phyloP scores from a whole-genome alignment of 2,329 filamentous ascomycete species.

The Cordyceps farinosa region DNA sequence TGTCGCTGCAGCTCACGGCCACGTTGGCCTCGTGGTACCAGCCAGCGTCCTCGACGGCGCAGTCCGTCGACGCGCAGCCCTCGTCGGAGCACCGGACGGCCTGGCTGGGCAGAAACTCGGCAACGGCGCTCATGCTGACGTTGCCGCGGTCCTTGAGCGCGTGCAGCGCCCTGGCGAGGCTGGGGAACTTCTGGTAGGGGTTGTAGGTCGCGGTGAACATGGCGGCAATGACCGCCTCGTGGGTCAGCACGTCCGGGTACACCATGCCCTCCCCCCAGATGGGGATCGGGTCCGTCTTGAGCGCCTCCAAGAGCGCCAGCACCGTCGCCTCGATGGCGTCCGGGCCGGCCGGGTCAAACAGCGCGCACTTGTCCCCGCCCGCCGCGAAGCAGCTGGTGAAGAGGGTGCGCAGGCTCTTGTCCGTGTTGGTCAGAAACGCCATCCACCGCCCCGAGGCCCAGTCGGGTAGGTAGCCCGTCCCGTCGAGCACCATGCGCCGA shows the following conservation, averaged over 20 bases:
- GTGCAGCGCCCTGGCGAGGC: neutral
- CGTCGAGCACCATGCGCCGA: conserved; percentile 40
- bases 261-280: neutral
- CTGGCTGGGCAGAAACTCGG: neutral
- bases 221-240: neutral
- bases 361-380: neutral
- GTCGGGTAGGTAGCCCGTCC: conserved; percentile 29
- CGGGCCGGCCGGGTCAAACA: neutral
- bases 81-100: neutral
- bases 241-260: neutral
- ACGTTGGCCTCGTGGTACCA: conserved; percentile 8
- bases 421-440: neutral
- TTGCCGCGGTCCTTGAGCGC: neutral
- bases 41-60: neutral
- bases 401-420: neutral
- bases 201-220: neutral
- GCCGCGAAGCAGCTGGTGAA: neutral
- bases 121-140: neutral
- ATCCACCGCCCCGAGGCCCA: neutral
- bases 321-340: neutral
- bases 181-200: neutral
- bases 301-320: neutral
- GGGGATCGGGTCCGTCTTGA: neutral
- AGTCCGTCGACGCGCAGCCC: neutral
- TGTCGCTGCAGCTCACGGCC: conserved; percentile 4